Evolutionary conservation across 2,329 filamentous ascomycete species (phyloP), one percentile per base, ranked within the genome.

Genomic region (Chaetothyriales sp.): DNA sequence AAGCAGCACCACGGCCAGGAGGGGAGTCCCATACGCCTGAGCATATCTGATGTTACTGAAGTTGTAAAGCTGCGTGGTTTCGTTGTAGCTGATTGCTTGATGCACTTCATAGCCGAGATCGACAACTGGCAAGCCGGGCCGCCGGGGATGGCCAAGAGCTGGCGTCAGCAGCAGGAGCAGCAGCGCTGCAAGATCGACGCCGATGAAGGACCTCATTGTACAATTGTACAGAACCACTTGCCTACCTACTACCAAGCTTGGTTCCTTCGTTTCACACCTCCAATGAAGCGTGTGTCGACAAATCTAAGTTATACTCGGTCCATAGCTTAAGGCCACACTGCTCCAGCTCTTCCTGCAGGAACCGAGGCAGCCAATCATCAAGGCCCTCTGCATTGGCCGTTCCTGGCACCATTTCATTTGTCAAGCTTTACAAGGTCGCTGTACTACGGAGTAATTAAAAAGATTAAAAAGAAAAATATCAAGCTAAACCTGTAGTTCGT

Each of bases 21-120:
- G 32, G 12, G 15, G 10, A n/a, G n/a, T n/a, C 15, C 9, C 12
- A 5, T 39, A 39, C 12, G 76, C 70, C 22, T 72, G 71, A 5
- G 74, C 76, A 60, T 73, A 79, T 44, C 75, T 70, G 54, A 79
- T 77, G 57, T 79, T 77, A 49, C 65, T 71, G 63, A 79, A 79
- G 53, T 72, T 75, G 62, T 76, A 78, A 54, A 71, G 65, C 19
- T 65, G 61, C n/a, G 62, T 62, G 0, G 69, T 63, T 52, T 64
- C 60, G 50, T 59, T 58, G 26, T 56, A 48, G 5, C 53, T 57
- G 12, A 60, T 60, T 4, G 69, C 74, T 57, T 69, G 66, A 47
- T 78, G 72, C 19, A 75, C 61, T 50, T 73, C 68, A 59, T 78
- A 78, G 43, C 73, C 74, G 9, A 79, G 63, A 58, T 79, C 74